Evolutionary conservation across 2,329 filamentous ascomycete species (phyloP).

Genomic region (Chaetomium strumarium): DNA sequence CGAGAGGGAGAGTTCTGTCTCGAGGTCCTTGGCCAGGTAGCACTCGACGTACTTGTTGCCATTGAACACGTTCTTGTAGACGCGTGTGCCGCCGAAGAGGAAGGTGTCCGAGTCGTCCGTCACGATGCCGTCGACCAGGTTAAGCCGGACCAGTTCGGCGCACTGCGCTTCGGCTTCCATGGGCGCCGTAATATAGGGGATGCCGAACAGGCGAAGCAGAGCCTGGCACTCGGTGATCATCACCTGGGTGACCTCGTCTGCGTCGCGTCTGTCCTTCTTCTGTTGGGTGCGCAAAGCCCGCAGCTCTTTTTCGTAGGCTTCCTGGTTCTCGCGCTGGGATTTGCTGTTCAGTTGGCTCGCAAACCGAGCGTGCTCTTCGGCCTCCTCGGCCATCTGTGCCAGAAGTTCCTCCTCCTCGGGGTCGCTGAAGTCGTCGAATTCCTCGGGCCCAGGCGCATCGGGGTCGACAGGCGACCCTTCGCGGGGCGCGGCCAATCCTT

Average conservation of each 20-base stretch:
- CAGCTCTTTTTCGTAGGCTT: slow-evolving; percentile 82
- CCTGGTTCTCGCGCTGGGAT: slow-evolving; percentile 60
- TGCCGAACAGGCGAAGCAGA: slow-evolving; percentile 79
- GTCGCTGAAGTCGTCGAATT: slow-evolving; percentile 72
- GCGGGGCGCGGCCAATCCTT: slow-evolving; percentile 21
- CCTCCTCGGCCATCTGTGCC: slow-evolving; percentile 78
- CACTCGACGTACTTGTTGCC: slow-evolving; percentile 97
- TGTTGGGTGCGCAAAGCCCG: slow-evolving; percentile 86
- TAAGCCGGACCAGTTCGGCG: slow-evolving; percentile 78
- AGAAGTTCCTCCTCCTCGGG: slow-evolving; percentile 89
- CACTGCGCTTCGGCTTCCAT: slow-evolving; percentile 99
- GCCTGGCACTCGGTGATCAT: slow-evolving; percentile 97
- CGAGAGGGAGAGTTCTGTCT: slow-evolving; percentile 81
- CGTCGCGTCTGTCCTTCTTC: slow-evolving; percentile 91
- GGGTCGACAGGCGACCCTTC: slow-evolving; percentile 22
- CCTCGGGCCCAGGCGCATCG: slow-evolving; percentile 48
- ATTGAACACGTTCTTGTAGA: slow-evolving; percentile 99
- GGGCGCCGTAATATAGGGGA: slow-evolving; percentile 93
- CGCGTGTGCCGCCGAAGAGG: slow-evolving; percentile 87
- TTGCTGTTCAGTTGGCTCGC: slow-evolving; percentile 80
- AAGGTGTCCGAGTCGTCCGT: slow-evolving; percentile 97
- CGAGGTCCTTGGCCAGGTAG: slow-evolving; percentile 76
- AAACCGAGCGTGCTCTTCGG: slow-evolving; percentile 89
- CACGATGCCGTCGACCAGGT: slow-evolving; percentile 93
- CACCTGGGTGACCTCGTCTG: slow-evolving; percentile 91